Percentiles rank a stretch among this genome's conserved stretches.
Conservation (phyloP, 2,329 filamentous ascomycete species). For the Colletotrichum neosansevieriae region DNA sequence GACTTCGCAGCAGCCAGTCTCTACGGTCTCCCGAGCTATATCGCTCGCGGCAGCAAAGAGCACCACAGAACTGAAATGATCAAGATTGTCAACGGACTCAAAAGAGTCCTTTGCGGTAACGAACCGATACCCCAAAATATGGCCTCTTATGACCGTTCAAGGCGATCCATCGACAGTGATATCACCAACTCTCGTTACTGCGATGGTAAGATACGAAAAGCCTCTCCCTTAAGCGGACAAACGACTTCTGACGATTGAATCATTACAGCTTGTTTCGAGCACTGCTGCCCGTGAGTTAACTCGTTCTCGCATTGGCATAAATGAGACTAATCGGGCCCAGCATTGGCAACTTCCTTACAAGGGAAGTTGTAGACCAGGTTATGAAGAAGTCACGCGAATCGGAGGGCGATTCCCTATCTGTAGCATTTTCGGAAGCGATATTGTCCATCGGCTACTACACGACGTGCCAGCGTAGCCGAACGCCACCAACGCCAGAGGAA, state of each 20-base stretch:
- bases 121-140: not conserved
- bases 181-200: slow-evolving; percentile 14
- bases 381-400: slow-evolving; percentile 10
- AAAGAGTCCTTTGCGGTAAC: slow-evolving; percentile 14
- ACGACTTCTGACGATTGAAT: not conserved
- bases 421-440: slow-evolving; percentile 10
- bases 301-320: fast-evolving
- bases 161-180: slow-evolving; percentile 9
- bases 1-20: slow-evolving; percentile 31
- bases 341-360: slow-evolving; percentile 21
- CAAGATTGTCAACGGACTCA: slow-evolving; percentile 30
- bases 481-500: not conserved
- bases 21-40: slow-evolving; percentile 17
- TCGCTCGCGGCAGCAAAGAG: slow-evolving; percentile 8
- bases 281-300: slow-evolving; percentile 26
- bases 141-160: not conserved
- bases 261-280: slow-evolving; percentile 25
- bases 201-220: slow-evolving; percentile 2
- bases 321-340: not conserved
- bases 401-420: not conserved
- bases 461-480: slow-evolving; percentile 6
- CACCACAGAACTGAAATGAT: slow-evolving; percentile 5
- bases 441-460: slow-evolving; percentile 22
- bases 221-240: too few relatives aligned
- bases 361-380: slow-evolving; percentile 5